These are phyloP conservation scores for Psilocybe mexicana DNA, from an alignment of 1,284 basidiomycete genomes.

Conservation along the genomic window DNA sequence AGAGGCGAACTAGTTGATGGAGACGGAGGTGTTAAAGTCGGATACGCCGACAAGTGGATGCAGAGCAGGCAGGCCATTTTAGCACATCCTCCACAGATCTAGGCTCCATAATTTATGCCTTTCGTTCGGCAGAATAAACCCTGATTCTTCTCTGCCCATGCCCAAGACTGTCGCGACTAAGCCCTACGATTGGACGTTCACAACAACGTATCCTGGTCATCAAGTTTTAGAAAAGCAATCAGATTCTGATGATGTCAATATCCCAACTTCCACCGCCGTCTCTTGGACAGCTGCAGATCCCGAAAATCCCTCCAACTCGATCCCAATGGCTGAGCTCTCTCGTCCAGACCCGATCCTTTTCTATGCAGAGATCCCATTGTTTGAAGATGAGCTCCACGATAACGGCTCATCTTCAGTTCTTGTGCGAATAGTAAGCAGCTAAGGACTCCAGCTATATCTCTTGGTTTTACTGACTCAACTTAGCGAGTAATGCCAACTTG, in stretches of 20 bases:
- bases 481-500: slow-evolving; percentile 98
- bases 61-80: slow-evolving; percentile 68
- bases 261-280: slow-evolving; percentile 23
- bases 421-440: slow-evolving; percentile 76
- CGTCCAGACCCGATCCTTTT: slow-evolving; percentile 92
- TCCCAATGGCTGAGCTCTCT: slow-evolving; percentile 84
- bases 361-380: slow-evolving; percentile 90
- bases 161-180: slow-evolving; percentile 77
- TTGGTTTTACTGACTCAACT: background rate
- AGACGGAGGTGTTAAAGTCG: slow-evolving; percentile 91
- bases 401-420: slow-evolving; percentile 85
- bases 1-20: slow-evolving; percentile 75
- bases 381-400: slow-evolving; percentile 94
- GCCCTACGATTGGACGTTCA: slow-evolving; percentile 98
- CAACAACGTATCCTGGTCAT: slow-evolving; percentile 83
- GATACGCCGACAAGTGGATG: slow-evolving; percentile 93
- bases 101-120: slow-evolving; percentile 15
- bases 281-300: slow-evolving; percentile 57
- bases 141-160: slow-evolving; percentile 65
- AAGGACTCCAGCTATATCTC: background rate
- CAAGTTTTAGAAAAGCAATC: slow-evolving; percentile 2
- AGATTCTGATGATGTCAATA: background rate
- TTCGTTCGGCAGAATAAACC: slow-evolving; percentile 52
- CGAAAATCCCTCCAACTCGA: slow-evolving; percentile 55
- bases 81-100: slow-evolving; percentile 9